Conservation (phyloP, 2,329 filamentous ascomycete species). For the Knufia fluminis region DNA sequence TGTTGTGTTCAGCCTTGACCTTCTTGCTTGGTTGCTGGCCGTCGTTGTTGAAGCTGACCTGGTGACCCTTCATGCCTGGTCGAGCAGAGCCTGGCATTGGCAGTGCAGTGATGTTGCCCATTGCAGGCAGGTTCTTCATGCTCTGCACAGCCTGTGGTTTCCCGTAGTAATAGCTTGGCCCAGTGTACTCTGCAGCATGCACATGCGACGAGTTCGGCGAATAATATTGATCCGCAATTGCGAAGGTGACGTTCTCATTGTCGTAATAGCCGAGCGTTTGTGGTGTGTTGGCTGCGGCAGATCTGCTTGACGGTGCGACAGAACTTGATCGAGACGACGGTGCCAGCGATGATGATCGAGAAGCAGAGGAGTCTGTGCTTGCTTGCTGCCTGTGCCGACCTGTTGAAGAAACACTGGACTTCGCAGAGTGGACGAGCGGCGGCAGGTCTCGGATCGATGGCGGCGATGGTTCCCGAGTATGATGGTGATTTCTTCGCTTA, state of each 20-base stretch:
- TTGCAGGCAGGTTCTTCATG: background rate
- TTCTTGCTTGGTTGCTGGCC: constrained; percentile 35
- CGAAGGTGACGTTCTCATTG: constrained; percentile 18
- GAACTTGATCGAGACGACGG: constrained; percentile 12
- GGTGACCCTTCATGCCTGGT: constrained; percentile 27
- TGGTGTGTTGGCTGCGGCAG: constrained; percentile 26
- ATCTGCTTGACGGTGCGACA: constrained; percentile 30
- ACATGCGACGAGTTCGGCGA: constrained; percentile 11
- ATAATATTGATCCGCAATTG: constrained; percentile 18
- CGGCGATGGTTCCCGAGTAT: constrained; percentile 31
- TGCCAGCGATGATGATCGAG: constrained; percentile 31
- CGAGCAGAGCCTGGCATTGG: constrained; percentile 15
- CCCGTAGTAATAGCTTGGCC: constrained; percentile 23
- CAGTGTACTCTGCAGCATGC: constrained; percentile 14
- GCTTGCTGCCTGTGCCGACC: constrained; percentile 33
- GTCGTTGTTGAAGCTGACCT: constrained; percentile 22
- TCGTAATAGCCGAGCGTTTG: constrained; percentile 32
- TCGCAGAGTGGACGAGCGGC: constrained; percentile 30
- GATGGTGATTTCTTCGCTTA: constrained; percentile 30
- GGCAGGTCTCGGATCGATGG: constrained; percentile 38
- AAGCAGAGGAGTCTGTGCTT: constrained; percentile 35
- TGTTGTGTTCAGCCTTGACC: constrained; percentile 24
- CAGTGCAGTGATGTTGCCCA: constrained; percentile 29
- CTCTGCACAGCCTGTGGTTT: constrained; percentile 9
- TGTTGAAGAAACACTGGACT: constrained; percentile 29